phyloP scores from a whole-genome alignment of 2,329 filamentous ascomycete genomes.

The Fusarium phyllophilum region DNA sequence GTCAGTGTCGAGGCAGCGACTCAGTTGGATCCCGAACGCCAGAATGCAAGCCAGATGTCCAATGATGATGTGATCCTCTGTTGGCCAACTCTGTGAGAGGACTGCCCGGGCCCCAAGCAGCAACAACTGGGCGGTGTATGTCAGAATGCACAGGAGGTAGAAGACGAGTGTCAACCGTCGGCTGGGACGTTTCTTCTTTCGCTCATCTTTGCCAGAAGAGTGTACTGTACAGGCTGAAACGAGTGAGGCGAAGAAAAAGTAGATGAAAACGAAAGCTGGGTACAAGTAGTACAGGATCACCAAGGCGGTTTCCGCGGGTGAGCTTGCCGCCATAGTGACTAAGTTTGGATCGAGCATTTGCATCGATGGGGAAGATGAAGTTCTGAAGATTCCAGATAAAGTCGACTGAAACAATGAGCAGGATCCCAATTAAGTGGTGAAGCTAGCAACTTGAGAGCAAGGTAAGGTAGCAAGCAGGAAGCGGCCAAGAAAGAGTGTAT shows the following conservation, averaged over 20 bases:
- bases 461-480: background rate
- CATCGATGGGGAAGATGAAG: background rate
- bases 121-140: constrained; percentile 60
- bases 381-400: background rate
- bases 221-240: constrained; percentile 66
- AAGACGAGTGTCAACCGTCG: constrained; percentile 51
- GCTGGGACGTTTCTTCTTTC: constrained; percentile 29
- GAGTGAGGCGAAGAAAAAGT: constrained; percentile 67
- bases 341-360: constrained; percentile 6
- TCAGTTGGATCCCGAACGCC: constrained; percentile 70
- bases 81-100: constrained; percentile 51
- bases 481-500: background rate
- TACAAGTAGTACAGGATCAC: constrained; percentile 41
- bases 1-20: constrained; percentile 61
- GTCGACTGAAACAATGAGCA: background rate
- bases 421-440: background rate
- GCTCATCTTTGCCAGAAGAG: constrained; percentile 48
- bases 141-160: constrained; percentile 55
- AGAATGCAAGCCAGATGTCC: constrained; percentile 70
- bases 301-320: constrained; percentile 28
- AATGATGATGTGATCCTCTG: constrained; percentile 62
- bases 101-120: constrained; percentile 52
- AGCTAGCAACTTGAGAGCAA: background rate
- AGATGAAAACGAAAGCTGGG: constrained; percentile 57
- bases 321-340: constrained; percentile 29